phyloP scores from a whole-genome alignment of 192 early-diverging fungal species.

The Paraglomus brasilianum region DNA sequence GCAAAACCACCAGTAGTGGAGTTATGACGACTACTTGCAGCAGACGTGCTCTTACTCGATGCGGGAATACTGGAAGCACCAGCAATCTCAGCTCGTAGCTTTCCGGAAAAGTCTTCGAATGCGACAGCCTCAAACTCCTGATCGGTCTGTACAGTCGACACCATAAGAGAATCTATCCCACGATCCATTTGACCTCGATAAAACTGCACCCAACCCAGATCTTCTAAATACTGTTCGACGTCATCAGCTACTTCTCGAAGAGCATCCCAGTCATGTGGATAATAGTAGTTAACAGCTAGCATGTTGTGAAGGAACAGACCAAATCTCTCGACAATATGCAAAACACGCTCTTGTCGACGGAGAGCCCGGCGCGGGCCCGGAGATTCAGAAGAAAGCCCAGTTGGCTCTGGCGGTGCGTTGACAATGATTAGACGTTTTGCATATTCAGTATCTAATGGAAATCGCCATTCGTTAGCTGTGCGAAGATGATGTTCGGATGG shows the following conservation, averaged over 20 bases:
- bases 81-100: constrained; percentile 27
- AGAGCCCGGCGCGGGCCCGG: constrained; percentile 25
- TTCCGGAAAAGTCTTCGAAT: constrained; percentile 27
- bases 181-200: constrained; percentile 31
- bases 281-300: constrained; percentile 30
- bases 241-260: constrained; percentile 24
- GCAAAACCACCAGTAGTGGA: neutral
- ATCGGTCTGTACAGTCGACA: constrained; percentile 28
- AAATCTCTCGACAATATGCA: constrained; percentile 30
- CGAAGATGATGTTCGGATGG: constrained; percentile 12
- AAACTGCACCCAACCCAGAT: constrained; percentile 32
- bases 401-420: constrained; percentile 21
- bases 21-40: neutral
- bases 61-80: constrained; percentile 16
- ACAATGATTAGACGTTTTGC: constrained; percentile 11
- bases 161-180: constrained; percentile 29
- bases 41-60: neutral
- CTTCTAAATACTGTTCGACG: constrained; percentile 28
- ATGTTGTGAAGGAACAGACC: constrained; percentile 28
- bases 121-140: constrained; percentile 29
- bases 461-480: constrained; percentile 26
- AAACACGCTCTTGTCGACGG: constrained; percentile 6
- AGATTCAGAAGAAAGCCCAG: constrained; percentile 6
- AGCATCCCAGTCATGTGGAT: constrained; percentile 29
- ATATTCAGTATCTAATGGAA: constrained; percentile 22